A percentile compares a stretch with the other conserved stretches of the same genome.
phyloP scores from a whole-genome alignment of 1,284 basidiomycete genomes.

The Ustilago vetiveriae region DNA sequence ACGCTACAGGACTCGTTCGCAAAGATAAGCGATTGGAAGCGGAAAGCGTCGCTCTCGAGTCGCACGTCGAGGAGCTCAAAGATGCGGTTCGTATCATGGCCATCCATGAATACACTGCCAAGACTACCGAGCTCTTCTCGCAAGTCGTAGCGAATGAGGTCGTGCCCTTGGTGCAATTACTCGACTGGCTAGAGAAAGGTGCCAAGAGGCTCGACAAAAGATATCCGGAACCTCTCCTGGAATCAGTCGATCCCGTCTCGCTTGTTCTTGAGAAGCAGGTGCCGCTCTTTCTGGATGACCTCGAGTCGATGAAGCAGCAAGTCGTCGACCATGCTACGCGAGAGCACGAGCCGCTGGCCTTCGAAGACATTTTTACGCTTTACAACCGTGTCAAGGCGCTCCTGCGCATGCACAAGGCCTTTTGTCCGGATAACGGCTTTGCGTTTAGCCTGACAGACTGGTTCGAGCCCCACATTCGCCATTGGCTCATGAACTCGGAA shows the following conservation, averaged over 20 bases:
- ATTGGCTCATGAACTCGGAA: conserved; percentile 91
- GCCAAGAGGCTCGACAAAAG: conserved; percentile 84
- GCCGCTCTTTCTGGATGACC: conserved; percentile 79
- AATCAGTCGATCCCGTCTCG: conserved; percentile 72
- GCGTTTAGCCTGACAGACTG: conserved; percentile 69
- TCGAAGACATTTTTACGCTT: conserved; percentile 80
- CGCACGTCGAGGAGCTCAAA: conserved; percentile 65
- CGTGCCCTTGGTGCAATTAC: conserved; percentile 77
- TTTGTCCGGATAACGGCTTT: conserved; percentile 73
- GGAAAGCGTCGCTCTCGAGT: conserved; percentile 50
- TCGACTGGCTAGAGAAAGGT: conserved; percentile 86
- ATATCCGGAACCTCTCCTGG: conserved; percentile 81
- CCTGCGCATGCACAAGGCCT: conserved; percentile 80
- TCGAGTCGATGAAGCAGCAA: conserved; percentile 68
- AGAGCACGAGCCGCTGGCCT: conserved; percentile 50
- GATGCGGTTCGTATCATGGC: conserved; percentile 75
- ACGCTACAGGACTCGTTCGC: conserved; percentile 58
- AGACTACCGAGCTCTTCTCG: conserved; percentile 72
- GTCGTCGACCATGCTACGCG: conserved; percentile 55
- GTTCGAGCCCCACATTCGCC: conserved; percentile 87
- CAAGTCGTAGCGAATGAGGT: conserved; percentile 80
- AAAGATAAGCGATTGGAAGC: conserved; percentile 45
- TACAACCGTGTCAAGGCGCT: conserved; percentile 80
- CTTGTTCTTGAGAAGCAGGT: conserved; percentile 78
- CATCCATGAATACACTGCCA: conserved; percentile 72